Percentiles rank a stretch among this genome's conserved stretches.
These are phyloP conservation scores for Dactylonectria macrodidyma DNA, from an alignment of 2,329 filamentous ascomycete species.

Conservation along the genomic window DNA sequence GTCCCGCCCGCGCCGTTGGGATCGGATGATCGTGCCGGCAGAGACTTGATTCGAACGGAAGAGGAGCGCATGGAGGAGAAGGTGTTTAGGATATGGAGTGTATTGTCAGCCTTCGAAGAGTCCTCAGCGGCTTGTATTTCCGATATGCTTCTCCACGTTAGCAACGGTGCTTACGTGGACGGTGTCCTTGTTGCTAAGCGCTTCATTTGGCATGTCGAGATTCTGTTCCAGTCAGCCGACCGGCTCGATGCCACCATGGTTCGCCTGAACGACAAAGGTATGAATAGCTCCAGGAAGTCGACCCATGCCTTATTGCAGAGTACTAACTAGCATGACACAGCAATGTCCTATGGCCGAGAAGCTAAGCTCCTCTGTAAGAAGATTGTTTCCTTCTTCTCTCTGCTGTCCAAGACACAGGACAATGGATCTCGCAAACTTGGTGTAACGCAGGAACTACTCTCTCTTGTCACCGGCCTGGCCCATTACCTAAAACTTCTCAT, in stretches of 20 bases:
- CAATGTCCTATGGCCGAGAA: slow-evolving; percentile 92
- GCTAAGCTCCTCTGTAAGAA: slow-evolving; percentile 99
- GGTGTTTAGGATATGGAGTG: slow-evolving; percentile 98
- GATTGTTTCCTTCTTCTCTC: slow-evolving; percentile 96
- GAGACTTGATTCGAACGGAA: slow-evolving; percentile 83
- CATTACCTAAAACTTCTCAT: slow-evolving; percentile 99
- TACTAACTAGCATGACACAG: slow-evolving; percentile 58
- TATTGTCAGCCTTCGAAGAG: slow-evolving; percentile 96
- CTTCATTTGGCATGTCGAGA: slow-evolving; percentile 96
- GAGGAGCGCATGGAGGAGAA: slow-evolving; percentile 98
- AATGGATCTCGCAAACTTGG: slow-evolving; percentile 91
- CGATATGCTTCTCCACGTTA: slow-evolving; percentile 98
- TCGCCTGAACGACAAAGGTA: slow-evolving; percentile 81
- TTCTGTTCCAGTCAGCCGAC: slow-evolving; percentile 91
- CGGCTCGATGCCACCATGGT: slow-evolving; percentile 83
- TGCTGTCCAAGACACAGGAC: slow-evolving; percentile 95
- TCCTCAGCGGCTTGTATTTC: slow-evolving; percentile 98
- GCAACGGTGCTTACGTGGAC: slow-evolving; percentile 96
- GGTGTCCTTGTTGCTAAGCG: slow-evolving; percentile 95
- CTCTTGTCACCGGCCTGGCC: slow-evolving; percentile 93
- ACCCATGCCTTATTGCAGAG: not conserved
- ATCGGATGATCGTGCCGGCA: slow-evolving; percentile 71
- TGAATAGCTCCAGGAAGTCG: slow-evolving; percentile 43
- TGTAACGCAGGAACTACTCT: slow-evolving; percentile 98
- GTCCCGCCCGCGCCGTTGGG: slow-evolving; percentile 59